phyloP scores from a whole-genome alignment of 192 early-diverging fungal species.

The Coemansia sp. region DNA sequence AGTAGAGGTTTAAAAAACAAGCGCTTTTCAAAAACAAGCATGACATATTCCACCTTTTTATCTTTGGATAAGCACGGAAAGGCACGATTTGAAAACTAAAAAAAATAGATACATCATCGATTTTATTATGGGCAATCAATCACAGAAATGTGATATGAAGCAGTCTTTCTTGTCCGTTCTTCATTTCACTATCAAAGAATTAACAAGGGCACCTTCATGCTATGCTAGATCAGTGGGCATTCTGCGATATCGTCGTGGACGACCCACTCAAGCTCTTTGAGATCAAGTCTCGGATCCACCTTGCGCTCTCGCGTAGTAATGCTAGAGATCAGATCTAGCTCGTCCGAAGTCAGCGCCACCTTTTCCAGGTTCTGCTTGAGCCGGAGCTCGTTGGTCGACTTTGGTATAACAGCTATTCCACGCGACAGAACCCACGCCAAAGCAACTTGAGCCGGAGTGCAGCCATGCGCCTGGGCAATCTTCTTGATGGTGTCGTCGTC shows the following conservation, averaged over 20 bases:
- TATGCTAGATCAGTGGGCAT: not conserved
- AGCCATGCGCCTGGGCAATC: conserved; percentile 66
- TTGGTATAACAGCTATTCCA: conserved; percentile 77
- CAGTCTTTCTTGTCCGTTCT: too few species aligned
- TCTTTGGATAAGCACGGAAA: too few species aligned
- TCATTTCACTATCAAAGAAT: too few species aligned
- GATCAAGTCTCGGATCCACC: conserved; percentile 26
- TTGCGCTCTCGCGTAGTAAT: conserved; percentile 37
- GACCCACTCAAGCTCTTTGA: conserved; percentile 40
- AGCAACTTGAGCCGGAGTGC: conserved; percentile 68
- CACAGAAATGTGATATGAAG: too few species aligned
- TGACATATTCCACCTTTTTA: too few species aligned
- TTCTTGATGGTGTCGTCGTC: conserved; percentile 55
- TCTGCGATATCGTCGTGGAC: conserved; percentile 28
- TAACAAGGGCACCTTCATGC: too few species aligned
- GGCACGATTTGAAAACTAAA: too few species aligned
- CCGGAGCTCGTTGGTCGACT: conserved; percentile 64
- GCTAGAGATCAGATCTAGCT: conserved; percentile 25
- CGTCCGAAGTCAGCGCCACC: conserved; percentile 28
- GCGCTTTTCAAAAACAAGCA: too few species aligned
- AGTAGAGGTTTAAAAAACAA: too few species aligned
- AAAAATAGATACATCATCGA: too few species aligned
- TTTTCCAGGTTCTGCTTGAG: conserved; percentile 56
- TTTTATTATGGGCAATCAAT: too few species aligned
- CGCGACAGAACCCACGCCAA: conserved; percentile 73